These are phyloP conservation scores for Limonium bicolor DNA, from an alignment of 148 eudicot genomes.

Conservation along the genomic window DNA sequence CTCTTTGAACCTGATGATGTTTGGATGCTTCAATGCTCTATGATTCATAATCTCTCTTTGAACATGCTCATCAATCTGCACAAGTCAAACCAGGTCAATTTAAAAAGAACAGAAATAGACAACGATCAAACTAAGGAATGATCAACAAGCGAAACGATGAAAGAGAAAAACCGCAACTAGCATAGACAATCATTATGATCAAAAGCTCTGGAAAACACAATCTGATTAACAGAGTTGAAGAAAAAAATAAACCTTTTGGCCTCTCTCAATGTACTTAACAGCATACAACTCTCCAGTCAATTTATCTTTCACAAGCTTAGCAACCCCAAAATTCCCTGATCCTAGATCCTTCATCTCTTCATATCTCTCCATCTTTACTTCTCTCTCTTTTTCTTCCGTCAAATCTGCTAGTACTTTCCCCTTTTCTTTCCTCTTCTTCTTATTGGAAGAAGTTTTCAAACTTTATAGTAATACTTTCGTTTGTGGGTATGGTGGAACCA, in stretches of 20 bases:
- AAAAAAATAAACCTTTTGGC: constrained; percentile 28
- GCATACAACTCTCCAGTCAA: constrained; percentile 19
- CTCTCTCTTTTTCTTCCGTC: background rate
- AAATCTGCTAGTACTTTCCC: background rate
- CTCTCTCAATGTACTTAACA: constrained; percentile 67
- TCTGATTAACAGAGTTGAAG: background rate
- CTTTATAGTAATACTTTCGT: too few species aligned
- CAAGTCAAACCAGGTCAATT: background rate
- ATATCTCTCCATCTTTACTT: constrained; percentile 17
- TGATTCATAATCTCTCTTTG: constrained; percentile 77
- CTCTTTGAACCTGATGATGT: constrained; percentile 63
- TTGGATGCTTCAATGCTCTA: constrained; percentile 57
- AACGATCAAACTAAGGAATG: background rate
- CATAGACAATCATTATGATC: background rate
- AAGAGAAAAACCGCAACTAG: background rate
- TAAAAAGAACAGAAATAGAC: background rate
- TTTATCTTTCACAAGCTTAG: constrained; percentile 30
- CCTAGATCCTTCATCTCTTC: constrained; percentile 27
- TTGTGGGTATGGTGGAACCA: too few species aligned
- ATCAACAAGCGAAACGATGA: background rate
- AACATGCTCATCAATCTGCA: constrained; percentile 72
- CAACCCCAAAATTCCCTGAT: constrained; percentile 35
- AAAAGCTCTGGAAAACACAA: too few species aligned
- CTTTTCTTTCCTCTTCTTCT: background rate
- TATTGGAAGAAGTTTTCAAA: too few species aligned